Base-by-base conservation (phyloP, 176 grass and related monocot genomes). In the Zoysia pacifica region DNA sequence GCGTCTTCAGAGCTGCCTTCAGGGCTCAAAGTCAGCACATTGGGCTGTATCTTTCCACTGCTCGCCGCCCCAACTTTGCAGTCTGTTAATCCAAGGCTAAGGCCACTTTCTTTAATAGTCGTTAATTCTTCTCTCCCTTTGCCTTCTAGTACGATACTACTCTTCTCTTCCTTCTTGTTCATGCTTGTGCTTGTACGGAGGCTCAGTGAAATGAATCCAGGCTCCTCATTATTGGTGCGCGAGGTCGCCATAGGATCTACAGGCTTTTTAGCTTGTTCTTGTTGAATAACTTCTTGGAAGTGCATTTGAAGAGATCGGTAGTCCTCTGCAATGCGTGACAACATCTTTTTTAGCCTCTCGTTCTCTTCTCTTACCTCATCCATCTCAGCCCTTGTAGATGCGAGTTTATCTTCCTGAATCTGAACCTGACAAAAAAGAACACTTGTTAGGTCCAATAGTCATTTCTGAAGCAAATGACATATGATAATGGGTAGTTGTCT, bases 341-440 rank as follows among this genome's bases (percentile, higher is more conserved):
- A 41, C 10, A 78, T 70, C 50, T 20, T 85, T 76, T 91, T 97
- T 56, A 97, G 72, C 89, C 77, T 90, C 80, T 94, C 67, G 40
- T 97, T 97, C 81, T 97, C 91, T 91, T 94, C 84, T 80, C 80
- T 89, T 53, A 89, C 87, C 84, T 90, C 85, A 62, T 54, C 77
- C 91, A 97, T 97, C 72, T 97, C 91, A 56, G 43, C 87, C 70
- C 78, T 90, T 15, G 90, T 92, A 18, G 87, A 85, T 76, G 87
- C 87, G 8, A 94, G 70, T 74, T 82, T 90, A 47, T 90, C 75
- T 56, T 88, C 66, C 64, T 87, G 44, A 85, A 48, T 51, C 82
- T 83, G 75, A 76, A 78, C 42, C 63, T 36, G 65, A 28, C 28
- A 28, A 11, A 37, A 42, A 43, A 48, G 3, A 5, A 78, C 9